Evolutionary conservation across 352 stramenopile species (phyloP), one percentile per base, ranked within the genome.

Genomic region (Phytophthora nicotianae): DNA sequence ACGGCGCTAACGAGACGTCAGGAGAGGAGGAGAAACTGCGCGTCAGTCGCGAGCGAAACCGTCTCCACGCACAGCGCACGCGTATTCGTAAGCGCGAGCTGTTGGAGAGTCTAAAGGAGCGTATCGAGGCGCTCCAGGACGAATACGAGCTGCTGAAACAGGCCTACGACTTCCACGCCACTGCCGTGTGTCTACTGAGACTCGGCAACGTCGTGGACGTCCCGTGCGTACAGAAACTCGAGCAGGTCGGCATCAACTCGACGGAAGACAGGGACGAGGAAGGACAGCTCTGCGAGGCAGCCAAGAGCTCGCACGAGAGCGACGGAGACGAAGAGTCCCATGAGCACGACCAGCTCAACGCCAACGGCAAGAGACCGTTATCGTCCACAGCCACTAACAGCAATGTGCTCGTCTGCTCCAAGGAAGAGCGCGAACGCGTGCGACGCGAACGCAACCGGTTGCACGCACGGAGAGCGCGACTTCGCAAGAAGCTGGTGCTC

Each of bases 401-500:
- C 38, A 71, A 55, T 37, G 33, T 76, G 27, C 67, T 80, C 41
- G 66, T 55, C 4, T 78, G 77, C 51, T 88, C 82, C 4, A 91
- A 89, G 51, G 78, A 89, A 46, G 82, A 89, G 49, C 82, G 82
- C 32, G 82, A 91, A 63, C 78, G 85, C 33, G 65, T 91, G 55
- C 79, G 83, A 32, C 81, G 83, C 23, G 83, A 92, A 50, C 81
- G 83, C 19, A 92, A 92, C 70, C 75, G 83, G 4, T 68, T 92
- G 45, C 83, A 92, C 63, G 83, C 83, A 20, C 79, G 83, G 48
- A 77, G 83, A 47, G 83, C 83, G 37, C 83, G 81, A 27, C 75
- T 90, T 20, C 83, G 83, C 58, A 92, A 90, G 75, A 92, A 92
- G 70, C 70, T 90, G 63, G 79, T 92, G 50, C 77, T 92, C 14